These are phyloP conservation scores for Lumnitzera racemosa DNA, from an alignment of 345 rosid genomes.

Conservation along the genomic window DNA sequence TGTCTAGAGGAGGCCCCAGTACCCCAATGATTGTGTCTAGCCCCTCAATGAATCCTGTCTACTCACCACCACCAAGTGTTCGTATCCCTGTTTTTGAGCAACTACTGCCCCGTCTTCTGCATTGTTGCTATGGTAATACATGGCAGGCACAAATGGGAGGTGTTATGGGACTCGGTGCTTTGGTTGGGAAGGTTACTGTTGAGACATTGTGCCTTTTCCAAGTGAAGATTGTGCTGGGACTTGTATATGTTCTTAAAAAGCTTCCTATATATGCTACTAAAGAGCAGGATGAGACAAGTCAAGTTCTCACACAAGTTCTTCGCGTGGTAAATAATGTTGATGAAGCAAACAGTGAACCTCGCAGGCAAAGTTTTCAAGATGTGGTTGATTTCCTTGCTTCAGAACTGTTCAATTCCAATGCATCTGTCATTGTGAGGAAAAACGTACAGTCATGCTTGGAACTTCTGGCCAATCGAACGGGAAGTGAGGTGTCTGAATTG, in stretches of 20 bases:
- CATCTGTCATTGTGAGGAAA: slow-evolving; percentile 81
- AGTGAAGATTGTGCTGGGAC: slow-evolving; percentile 76
- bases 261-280: slow-evolving; percentile 87
- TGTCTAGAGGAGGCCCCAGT: slow-evolving; percentile 88
- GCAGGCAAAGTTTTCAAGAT: slow-evolving; percentile 87
- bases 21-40: slow-evolving; percentile 97
- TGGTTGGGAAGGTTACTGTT: slow-evolving; percentile 97
- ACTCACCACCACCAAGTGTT: slow-evolving; percentile 91
- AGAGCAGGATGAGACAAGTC: slow-evolving; percentile 98
- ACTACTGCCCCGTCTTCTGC: slow-evolving; percentile 92
- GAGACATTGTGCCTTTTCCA: slow-evolving; percentile 86
- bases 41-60: slow-evolving; percentile 98
- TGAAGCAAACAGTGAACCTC: slow-evolving; percentile 91
- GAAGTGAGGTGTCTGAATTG: slow-evolving; percentile 95
- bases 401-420: slow-evolving; percentile 85
- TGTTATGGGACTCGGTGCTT: slow-evolving; percentile 94
- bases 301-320: slow-evolving; percentile 95
- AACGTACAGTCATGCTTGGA: slow-evolving; percentile 95
- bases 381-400: slow-evolving; percentile 91
- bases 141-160: slow-evolving; percentile 99
- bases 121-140: slow-evolving; percentile 93
- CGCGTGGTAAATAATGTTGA: slow-evolving; percentile 96
- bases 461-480: slow-evolving; percentile 95
- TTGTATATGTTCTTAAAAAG: slow-evolving; percentile 86
- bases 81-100: slow-evolving; percentile 94